phyloP scores from a whole-genome alignment of 257 asterid species.

The Cruciata laevipes region DNA sequence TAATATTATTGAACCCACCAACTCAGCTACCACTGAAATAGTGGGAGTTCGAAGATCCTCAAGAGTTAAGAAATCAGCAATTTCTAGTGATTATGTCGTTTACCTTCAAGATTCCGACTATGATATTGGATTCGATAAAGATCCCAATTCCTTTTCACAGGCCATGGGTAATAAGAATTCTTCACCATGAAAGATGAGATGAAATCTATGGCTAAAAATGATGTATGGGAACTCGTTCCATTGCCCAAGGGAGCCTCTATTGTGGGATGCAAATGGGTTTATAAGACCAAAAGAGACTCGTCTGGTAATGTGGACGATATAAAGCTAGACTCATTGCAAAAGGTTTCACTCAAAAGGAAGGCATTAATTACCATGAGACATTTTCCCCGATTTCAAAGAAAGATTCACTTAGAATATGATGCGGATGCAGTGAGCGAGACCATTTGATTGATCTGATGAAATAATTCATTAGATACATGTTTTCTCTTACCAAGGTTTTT shows the following conservation, averaged over 20 bases:
- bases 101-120: not conserved
- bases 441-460: too few species aligned
- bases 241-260: not conserved
- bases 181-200: conserved; percentile 4
- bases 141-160: not conserved
- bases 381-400: not conserved
- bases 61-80: not conserved
- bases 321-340: conserved; percentile 8
- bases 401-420: not conserved
- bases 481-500: too few species aligned
- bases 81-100: not conserved
- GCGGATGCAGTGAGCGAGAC: too few species aligned
- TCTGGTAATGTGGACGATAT: not conserved
- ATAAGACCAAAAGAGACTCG: not conserved
- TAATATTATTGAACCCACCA: not conserved
- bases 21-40: not conserved
- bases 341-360: not conserved
- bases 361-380: not conserved
- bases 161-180: not conserved
- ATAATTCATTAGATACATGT: too few species aligned
- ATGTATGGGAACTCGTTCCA: not conserved
- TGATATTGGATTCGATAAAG: not conserved
- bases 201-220: not conserved
- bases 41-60: not conserved
- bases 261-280: conserved; percentile 9